Percentiles rank a stretch among this genome's conserved stretches.
Conservation (phyloP, 2,329 filamentous ascomycete genomes). For the Diplodia corticola region DNA sequence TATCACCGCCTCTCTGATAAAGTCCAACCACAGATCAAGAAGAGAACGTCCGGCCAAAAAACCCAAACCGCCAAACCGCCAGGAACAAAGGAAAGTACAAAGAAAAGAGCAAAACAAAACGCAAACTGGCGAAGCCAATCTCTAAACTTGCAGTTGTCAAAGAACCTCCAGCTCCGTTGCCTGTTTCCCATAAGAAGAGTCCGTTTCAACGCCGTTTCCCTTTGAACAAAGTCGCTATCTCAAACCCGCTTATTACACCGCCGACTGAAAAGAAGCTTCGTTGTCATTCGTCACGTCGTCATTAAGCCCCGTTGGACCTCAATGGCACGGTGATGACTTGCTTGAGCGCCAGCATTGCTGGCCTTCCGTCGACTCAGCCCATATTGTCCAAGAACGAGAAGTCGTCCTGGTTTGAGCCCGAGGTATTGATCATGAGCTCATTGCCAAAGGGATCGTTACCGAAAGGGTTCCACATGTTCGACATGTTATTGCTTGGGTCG, state of each 20-base stretch:
- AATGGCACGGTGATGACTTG: background rate
- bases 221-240: slow-evolving; percentile 17
- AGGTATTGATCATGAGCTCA: slow-evolving; percentile 16
- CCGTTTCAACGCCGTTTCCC: slow-evolving; percentile 5
- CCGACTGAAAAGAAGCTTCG: slow-evolving; percentile 15
- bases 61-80: background rate
- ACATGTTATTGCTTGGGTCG: background rate
- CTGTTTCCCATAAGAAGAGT: slow-evolving; percentile 8
- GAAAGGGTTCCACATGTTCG: slow-evolving; percentile 15
- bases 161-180: background rate
- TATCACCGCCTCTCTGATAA: slow-evolving; percentile 7
- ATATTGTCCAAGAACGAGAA: slow-evolving; percentile 12
- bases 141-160: slow-evolving; percentile 2
- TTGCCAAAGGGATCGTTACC: slow-evolving; percentile 12
- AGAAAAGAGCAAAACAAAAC: slow-evolving; percentile 11
- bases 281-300: slow-evolving; percentile 19
- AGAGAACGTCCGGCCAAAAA: slow-evolving; percentile 4
- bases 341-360: background rate
- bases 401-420: slow-evolving; percentile 6
- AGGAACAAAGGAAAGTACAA: slow-evolving; percentile 13
- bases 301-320: background rate
- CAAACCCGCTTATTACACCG: slow-evolving; percentile 12
- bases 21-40: background rate
- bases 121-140: slow-evolving; percentile 13
- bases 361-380: background rate